Conservation (phyloP, 2,329 filamentous ascomycete genomes). For the Chrysoporthe austroafricana region DNA sequence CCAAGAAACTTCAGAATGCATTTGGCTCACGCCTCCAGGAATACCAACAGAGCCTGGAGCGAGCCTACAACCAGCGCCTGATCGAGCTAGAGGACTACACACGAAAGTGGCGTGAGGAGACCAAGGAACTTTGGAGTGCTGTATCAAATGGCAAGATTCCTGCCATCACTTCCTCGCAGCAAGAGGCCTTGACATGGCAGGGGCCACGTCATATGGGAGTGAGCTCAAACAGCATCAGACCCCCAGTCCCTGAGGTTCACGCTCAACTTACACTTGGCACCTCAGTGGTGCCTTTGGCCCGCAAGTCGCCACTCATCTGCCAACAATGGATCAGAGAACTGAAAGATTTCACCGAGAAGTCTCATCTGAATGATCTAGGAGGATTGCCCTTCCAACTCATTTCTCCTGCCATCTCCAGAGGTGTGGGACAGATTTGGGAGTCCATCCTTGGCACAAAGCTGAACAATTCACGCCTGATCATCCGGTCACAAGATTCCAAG, state of each 20-base stretch:
- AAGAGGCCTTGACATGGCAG: constrained; percentile 2
- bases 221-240: too few species aligned
- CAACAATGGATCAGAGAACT: neutral
- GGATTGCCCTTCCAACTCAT: too few species aligned
- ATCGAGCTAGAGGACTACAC: constrained; percentile 17
- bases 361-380: too few species aligned
- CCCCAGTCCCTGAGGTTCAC: too few species aligned
- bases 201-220: constrained; percentile 1
- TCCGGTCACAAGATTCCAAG: neutral
- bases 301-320: neutral
- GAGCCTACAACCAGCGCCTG: constrained; percentile 5
- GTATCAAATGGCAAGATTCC: neutral
- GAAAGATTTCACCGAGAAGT: too few species aligned
- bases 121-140: constrained; percentile 12
- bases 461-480: neutral
- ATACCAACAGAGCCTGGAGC: constrained; percentile 10
- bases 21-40: constrained; percentile 12
- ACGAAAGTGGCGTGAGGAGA: constrained; percentile 14
- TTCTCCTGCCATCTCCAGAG: too few species aligned
- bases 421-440: too few species aligned
- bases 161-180: neutral
- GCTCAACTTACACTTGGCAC: too few species aligned
- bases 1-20: neutral
- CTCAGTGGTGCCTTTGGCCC: neutral
- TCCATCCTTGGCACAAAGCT: too few species aligned